A percentile compares a stretch with the other conserved stretches of the same genome.
phyloP scores from a whole-genome alignment of 805 yeast species.

The Lachancea fermentati region DNA sequence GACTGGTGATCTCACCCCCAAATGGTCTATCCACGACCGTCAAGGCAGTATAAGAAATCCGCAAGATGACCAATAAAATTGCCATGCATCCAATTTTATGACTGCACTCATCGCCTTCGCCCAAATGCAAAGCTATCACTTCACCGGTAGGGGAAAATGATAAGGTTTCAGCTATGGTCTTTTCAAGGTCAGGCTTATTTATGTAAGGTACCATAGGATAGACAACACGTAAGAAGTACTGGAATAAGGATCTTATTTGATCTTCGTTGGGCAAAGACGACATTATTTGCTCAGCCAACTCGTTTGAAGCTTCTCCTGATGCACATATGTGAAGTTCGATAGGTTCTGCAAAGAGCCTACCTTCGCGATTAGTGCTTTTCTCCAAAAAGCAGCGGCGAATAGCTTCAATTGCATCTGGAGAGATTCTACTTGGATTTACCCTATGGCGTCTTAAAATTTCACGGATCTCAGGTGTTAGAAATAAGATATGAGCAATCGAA shows the following conservation, averaged over 20 bases:
- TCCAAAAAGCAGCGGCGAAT: constrained; percentile 5
- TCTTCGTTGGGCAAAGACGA: constrained; percentile 1
- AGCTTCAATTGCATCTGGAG: constrained; percentile 2
- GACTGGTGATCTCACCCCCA: constrained; percentile 3
- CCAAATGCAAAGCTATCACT: constrained; percentile 3
- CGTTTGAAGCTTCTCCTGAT: neutral
- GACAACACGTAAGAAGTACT: constrained; percentile 2
- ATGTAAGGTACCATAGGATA: constrained; percentile 7
- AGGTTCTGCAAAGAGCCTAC: constrained; percentile 1
- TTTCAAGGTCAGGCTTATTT: neutral
- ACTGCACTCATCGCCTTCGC: neutral
- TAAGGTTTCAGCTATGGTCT: constrained; percentile 1
- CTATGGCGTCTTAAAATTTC: constrained; percentile 3
- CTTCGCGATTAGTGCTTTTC: neutral
- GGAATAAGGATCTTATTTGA: neutral
- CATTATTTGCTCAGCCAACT: constrained; percentile 1
- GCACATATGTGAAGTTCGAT: constrained; percentile 4
- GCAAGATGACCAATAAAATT: constrained; percentile 2
- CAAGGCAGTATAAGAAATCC: constrained; percentile 7
- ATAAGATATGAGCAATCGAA: constrained; percentile 5
- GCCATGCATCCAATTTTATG: constrained; percentile 6
- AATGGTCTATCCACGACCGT: constrained; percentile 1
- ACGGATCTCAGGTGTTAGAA: constrained; percentile 6
- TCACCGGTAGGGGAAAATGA: constrained; percentile 2
- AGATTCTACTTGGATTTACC: constrained; percentile 3